phyloP scores from a whole-genome alignment of 805 yeast species.

The Ogataea henricii region DNA sequence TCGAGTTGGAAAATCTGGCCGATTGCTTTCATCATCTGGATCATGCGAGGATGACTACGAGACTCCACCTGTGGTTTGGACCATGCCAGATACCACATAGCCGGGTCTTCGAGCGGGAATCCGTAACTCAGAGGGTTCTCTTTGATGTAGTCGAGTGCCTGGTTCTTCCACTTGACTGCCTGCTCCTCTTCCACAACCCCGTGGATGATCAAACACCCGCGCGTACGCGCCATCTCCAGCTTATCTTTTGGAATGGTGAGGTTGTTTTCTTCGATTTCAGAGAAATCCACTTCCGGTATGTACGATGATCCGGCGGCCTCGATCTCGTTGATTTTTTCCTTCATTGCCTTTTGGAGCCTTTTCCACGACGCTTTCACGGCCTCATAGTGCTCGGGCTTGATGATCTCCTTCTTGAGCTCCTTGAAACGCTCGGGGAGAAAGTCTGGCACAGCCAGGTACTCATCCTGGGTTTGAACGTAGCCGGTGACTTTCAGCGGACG shows the following conservation, averaged over 20 bases:
- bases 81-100: conserved; percentile 41
- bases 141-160: conserved; percentile 24
- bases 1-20: conserved; percentile 15
- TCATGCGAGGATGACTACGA: conserved; percentile 40
- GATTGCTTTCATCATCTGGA: conserved; percentile 28
- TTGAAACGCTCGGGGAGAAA: conserved; percentile 1
- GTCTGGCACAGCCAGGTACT: conserved; percentile 1
- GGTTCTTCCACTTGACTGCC: conserved; percentile 28
- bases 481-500: not conserved
- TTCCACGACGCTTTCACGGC: conserved; percentile 35
- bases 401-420: conserved; percentile 20
- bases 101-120: conserved; percentile 26
- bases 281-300: conserved; percentile 32
- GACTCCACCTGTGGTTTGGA: conserved; percentile 41
- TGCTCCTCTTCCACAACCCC: conserved; percentile 33
- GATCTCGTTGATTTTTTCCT: conserved; percentile 23
- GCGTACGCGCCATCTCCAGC: conserved; percentile 10
- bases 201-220: conserved; percentile 37
- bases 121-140: conserved; percentile 35
- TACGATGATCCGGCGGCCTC: conserved; percentile 25
- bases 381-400: conserved; percentile 31
- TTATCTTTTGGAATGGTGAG: conserved; percentile 6
- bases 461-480: conserved; percentile 1
- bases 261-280: conserved; percentile 20
- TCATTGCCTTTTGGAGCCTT: conserved; percentile 30